Percentiles rank a stretch among this genome's conserved stretches.
Conservation (phyloP, 192 early-diverging fungal genomes). For the Geranomyces variabilis region DNA sequence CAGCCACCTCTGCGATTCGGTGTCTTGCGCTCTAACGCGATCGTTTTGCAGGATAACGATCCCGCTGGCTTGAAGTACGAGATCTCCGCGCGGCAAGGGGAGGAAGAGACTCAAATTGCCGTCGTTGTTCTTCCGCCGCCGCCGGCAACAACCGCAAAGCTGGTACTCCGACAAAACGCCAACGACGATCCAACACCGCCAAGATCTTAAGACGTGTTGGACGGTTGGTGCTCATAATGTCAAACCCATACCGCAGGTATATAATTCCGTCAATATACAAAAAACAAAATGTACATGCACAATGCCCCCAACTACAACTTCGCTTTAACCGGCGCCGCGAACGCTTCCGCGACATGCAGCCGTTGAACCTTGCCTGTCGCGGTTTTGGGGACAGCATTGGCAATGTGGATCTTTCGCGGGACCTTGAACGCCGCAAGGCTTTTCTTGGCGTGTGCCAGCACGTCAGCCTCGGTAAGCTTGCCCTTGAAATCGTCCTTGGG, state of each 20-base stretch:
- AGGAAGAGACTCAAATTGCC: too few species aligned
- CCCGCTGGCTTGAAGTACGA: neutral
- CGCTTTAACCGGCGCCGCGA: neutral
- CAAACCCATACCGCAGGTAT: too few species aligned
- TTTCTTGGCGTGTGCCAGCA: conserved; percentile 58
- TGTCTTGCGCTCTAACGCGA: neutral
- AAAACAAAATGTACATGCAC: too few species aligned
- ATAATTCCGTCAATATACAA: too few species aligned
- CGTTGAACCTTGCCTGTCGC: conserved; percentile 86
- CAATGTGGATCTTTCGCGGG: conserved; percentile 74
- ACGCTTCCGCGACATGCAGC: conserved; percentile 55
- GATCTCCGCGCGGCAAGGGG: too few species aligned
- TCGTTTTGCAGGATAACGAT: neutral
- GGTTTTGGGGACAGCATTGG: conserved; percentile 73
- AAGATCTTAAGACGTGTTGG: too few species aligned
- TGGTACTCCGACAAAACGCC: too few species aligned
- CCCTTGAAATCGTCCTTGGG: conserved; percentile 48
- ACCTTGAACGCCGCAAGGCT: conserved; percentile 77
- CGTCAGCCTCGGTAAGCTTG: conserved; percentile 47
- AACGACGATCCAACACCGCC: too few species aligned
- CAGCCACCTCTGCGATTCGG: neutral
- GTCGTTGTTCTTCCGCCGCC: too few species aligned
- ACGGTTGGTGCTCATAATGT: too few species aligned
- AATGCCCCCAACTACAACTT: conserved; percentile 3
- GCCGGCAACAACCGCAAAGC: too few species aligned